Evolutionary conservation across 148 eudicot genomes (phyloP).

Genomic region (Gaultheria prostrata): DNA sequence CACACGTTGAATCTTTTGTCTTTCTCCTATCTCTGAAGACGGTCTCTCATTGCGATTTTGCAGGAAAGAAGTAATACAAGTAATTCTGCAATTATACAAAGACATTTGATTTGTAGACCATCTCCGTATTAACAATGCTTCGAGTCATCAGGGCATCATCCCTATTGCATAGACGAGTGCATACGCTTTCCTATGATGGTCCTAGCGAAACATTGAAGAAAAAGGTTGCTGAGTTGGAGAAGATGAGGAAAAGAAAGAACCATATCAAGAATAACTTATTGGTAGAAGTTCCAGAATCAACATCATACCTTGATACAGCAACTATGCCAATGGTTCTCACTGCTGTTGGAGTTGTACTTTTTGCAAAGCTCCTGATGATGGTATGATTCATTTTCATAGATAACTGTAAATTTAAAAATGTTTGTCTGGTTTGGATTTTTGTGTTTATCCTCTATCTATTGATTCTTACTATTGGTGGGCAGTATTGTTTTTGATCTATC

Average conservation of each 20-base stretch:
- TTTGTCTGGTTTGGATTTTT: background rate
- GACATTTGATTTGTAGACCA: background rate
- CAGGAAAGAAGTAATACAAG: background rate
- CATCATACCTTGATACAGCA: slow-evolving; percentile 67
- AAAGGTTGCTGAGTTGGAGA: slow-evolving; percentile 55
- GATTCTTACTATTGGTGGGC: background rate
- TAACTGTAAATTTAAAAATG: background rate
- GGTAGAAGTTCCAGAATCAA: slow-evolving; percentile 78
- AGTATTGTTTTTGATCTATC: background rate
- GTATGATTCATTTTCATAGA: slow-evolving; percentile 30
- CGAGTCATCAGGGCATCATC: slow-evolving; percentile 27
- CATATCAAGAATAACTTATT: slow-evolving; percentile 52
- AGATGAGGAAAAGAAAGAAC: slow-evolving; percentile 43
- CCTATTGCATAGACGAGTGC: slow-evolving; percentile 45
- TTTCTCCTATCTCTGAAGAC: background rate
- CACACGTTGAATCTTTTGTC: background rate
- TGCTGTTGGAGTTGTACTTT: slow-evolving; percentile 76
- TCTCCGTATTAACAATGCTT: slow-evolving; percentile 30
- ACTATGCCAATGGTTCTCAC: slow-evolving; percentile 72
- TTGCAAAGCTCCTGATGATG: slow-evolving; percentile 84
- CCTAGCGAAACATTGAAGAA: slow-evolving; percentile 70
- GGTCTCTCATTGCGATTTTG: background rate
- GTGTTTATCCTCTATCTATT: background rate
- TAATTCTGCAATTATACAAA: background rate
- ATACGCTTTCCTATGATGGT: slow-evolving; percentile 39